phyloP scores from a whole-genome alignment of 495 filamentous ascomycete species.

The Tetracladium marchalianum region DNA sequence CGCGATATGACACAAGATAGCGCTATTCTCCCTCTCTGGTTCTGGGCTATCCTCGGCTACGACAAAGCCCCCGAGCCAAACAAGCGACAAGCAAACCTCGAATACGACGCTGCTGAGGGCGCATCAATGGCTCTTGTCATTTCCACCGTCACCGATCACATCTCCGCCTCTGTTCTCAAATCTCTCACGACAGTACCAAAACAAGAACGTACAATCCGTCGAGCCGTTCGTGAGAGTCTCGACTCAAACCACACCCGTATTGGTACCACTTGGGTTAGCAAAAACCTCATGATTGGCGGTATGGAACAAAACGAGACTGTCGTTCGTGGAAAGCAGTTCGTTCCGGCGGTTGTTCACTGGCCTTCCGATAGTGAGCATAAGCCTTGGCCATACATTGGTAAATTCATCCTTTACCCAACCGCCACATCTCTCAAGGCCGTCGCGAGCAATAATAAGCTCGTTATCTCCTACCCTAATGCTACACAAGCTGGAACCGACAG shows the following conservation, averaged over 20 bases:
- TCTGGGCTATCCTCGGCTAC: conserved; percentile 23
- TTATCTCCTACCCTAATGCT: conserved; percentile 22
- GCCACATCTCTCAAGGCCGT: conserved; percentile 19
- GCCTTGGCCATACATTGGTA: conserved; percentile 21
- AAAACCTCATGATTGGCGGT: conserved; percentile 23
- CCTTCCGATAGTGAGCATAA: conserved; percentile 20
- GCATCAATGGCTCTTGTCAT: conserved; percentile 19
- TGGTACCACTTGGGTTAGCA: conserved; percentile 22
- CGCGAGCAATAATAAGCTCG: conserved; percentile 16
- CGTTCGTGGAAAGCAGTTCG: conserved; percentile 19
- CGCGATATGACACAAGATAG: conserved; percentile 22
- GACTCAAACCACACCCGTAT: conserved; percentile 13
- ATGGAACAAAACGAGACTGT: conserved; percentile 18
- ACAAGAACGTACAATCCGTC: conserved; percentile 19
- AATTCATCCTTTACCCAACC: conserved; percentile 22
- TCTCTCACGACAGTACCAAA: conserved; percentile 3
- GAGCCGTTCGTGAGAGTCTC: conserved; percentile 17
- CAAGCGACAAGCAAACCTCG: conserved; percentile 19
- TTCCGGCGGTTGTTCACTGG: conserved; percentile 25
- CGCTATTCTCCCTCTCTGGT: conserved; percentile 21
- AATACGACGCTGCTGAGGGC: conserved; percentile 22
- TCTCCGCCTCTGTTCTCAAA: conserved; percentile 6
- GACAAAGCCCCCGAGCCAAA: conserved; percentile 20
- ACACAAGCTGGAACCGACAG: conserved; percentile 23
- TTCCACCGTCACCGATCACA: conserved; percentile 13